phyloP scores from a whole-genome alignment of 768 basidiomycete genomes.

The Tulasnella sp. region DNA sequence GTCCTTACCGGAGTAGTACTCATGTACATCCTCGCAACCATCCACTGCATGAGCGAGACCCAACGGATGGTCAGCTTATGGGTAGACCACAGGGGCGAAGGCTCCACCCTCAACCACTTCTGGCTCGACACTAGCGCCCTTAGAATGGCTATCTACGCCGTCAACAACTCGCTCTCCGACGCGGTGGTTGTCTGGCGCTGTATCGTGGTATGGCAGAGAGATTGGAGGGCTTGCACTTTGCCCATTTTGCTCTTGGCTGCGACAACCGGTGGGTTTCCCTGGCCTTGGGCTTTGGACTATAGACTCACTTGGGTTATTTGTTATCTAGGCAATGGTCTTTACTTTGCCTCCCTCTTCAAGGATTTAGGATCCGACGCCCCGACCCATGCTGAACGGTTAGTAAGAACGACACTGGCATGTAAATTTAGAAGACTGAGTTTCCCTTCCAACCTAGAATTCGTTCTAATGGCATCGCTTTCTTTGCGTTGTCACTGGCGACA shows the following conservation, averaged over 20 bases:
- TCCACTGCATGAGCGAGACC: neutral
- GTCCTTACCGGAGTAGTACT: neutral
- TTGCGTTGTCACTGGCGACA: slow-evolving; percentile 1
- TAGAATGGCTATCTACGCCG: neutral
- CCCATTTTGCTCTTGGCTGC: slow-evolving; percentile 2
- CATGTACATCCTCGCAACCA: slow-evolving; percentile 4
- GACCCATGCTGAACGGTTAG: neutral
- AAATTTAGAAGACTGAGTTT: neutral
- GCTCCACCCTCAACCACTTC: neutral
- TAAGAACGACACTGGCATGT: neutral
- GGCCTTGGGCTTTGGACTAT: neutral
- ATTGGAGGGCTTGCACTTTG: slow-evolving; percentile 3
- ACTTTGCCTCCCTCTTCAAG: neutral
- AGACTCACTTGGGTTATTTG: neutral
- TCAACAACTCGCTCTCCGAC: slow-evolving; percentile 12
- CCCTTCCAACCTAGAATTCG: neutral
- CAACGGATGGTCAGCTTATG: slow-evolving; percentile 3
- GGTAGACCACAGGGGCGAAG: neutral
- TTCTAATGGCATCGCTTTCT: neutral
- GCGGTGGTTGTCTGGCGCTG: slow-evolving; percentile 10
- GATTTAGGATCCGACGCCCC: neutral
- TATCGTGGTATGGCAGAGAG: slow-evolving; percentile 10
- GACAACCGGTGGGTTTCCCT: neutral
- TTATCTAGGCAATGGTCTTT: neutral
- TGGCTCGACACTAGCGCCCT: neutral